Percentiles rank a stretch among this genome's conserved stretches.
These are phyloP conservation scores for Psilocybe tampanensis DNA, from an alignment of 768 basidiomycete genomes.

Conservation along the genomic window DNA sequence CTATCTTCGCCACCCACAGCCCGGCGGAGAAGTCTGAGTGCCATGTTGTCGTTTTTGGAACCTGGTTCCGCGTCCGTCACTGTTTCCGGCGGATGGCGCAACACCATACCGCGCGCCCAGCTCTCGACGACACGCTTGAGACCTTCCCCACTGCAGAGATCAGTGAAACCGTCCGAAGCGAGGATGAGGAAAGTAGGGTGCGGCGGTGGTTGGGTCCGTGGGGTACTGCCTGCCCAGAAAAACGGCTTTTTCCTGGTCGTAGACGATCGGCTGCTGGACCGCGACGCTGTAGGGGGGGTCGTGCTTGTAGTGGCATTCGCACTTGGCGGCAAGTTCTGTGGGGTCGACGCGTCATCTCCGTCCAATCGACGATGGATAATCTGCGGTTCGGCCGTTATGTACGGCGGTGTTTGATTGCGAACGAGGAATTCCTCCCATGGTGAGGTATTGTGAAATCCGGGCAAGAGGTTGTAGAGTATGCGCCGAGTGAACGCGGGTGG, in stretches of 20 bases:
- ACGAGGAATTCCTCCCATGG: slow-evolving; percentile 69
- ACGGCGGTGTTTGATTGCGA: slow-evolving; percentile 65
- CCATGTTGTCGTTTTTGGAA: slow-evolving; percentile 46
- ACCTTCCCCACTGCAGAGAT: slow-evolving; percentile 52
- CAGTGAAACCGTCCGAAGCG: slow-evolving; percentile 69
- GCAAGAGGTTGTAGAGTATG: slow-evolving; percentile 66
- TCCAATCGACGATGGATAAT: slow-evolving; percentile 57
- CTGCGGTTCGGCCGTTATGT: slow-evolving; percentile 66
- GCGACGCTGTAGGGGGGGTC: slow-evolving; percentile 5
- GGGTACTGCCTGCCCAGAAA: slow-evolving; percentile 15
- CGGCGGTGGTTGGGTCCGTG: slow-evolving; percentile 8
- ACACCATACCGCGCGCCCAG: slow-evolving; percentile 52
- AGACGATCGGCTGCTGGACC: slow-evolving; percentile 13
- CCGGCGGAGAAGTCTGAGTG: slow-evolving; percentile 56
- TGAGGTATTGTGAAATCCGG: slow-evolving; percentile 60
- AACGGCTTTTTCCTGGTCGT: slow-evolving; percentile 8
- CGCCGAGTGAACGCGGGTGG: slow-evolving; percentile 69
- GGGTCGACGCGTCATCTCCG: slow-evolving; percentile 12
- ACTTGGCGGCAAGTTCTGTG: slow-evolving; percentile 1
- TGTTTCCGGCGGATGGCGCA: slow-evolving; percentile 24
- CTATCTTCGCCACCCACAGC: slow-evolving; percentile 60
- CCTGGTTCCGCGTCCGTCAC: slow-evolving; percentile 24
- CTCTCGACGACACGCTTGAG: slow-evolving; percentile 48
- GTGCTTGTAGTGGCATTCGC: neutral
- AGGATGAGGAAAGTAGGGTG: slow-evolving; percentile 58